A percentile compares a stretch with the other conserved stretches of the same genome.
These are phyloP conservation scores for Penicillium malachiteum DNA, from an alignment of 495 filamentous ascomycete species.

Conservation along the genomic window DNA sequence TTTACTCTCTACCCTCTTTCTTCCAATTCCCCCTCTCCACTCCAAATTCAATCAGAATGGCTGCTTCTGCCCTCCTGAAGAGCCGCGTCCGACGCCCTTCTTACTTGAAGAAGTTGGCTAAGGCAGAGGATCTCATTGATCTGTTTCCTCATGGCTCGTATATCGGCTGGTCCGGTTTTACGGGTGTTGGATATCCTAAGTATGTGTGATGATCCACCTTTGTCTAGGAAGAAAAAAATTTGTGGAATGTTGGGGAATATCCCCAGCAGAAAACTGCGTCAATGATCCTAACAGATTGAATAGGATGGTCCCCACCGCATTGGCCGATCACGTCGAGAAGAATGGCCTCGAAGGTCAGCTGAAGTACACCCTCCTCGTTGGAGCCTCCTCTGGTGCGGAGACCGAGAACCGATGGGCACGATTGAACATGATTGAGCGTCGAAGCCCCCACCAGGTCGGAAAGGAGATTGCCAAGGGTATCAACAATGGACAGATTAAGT, in stretches of 20 bases:
- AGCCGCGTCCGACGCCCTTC: conserved; percentile 72
- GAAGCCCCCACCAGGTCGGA: conserved; percentile 85
- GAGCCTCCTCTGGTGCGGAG: conserved; percentile 84
- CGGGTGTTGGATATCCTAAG: conserved; percentile 89
- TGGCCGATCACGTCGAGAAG: conserved; percentile 88
- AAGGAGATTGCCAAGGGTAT: conserved; percentile 90
- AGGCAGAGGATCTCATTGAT: conserved; percentile 74
- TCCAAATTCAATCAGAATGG: conserved; percentile 29
- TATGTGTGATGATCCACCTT: conserved; percentile 37
- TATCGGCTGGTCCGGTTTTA: conserved; percentile 90
- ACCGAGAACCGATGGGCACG: conserved; percentile 88
- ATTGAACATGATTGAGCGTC: conserved; percentile 85
- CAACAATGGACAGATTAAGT: conserved; percentile 84
- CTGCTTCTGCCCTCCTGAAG: conserved; percentile 72
- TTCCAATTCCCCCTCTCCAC: conserved; percentile 7
- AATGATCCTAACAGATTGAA: background rate
- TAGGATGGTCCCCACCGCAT: conserved; percentile 79
- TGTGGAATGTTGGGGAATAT: too few relatives aligned
- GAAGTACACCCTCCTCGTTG: conserved; percentile 84
- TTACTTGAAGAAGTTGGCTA: conserved; percentile 75
- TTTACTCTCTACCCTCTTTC: conserved; percentile 16
- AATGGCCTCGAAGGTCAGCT: conserved; percentile 82
- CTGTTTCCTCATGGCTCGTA: conserved; percentile 81
- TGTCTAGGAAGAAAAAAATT: too few relatives aligned
- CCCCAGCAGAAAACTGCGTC: background rate